Percentiles rank a stretch among this genome's conserved stretches.
These are phyloP conservation scores for Epichloe glyceriae DNA, from an alignment of 2,329 filamentous ascomycete genomes.

Conservation along the genomic window DNA sequence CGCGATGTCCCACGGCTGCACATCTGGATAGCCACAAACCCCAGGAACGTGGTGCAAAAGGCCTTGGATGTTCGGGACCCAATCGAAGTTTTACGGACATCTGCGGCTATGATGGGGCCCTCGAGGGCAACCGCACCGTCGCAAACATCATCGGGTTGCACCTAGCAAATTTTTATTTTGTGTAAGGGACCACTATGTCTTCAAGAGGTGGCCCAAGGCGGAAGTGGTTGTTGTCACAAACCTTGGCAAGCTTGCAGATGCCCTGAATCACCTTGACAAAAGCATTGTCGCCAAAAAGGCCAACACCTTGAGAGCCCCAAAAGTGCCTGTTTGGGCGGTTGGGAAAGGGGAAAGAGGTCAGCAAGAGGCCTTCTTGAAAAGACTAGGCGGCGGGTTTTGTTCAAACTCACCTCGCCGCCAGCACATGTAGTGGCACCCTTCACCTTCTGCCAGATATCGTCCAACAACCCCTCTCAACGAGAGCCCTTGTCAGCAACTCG, in stretches of 20 bases:
- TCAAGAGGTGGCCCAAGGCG: neutral
- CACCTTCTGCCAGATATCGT: slow-evolving; percentile 15
- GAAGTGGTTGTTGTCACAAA: slow-evolving; percentile 6
- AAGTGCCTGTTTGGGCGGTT: slow-evolving; percentile 9
- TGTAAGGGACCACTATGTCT: neutral
- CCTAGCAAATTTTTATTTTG: slow-evolving; percentile 14
- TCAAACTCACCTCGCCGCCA: slow-evolving; percentile 13
- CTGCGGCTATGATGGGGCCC: slow-evolving; percentile 38
- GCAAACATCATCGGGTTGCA: slow-evolving; percentile 42
- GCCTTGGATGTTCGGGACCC: slow-evolving; percentile 36
- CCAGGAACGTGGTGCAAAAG: slow-evolving; percentile 40
- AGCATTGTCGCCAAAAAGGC: slow-evolving; percentile 28
- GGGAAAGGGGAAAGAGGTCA: neutral
- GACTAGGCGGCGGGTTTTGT: neutral
- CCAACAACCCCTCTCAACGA: slow-evolving; percentile 6
- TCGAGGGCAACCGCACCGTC: slow-evolving; percentile 36
- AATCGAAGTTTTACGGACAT: slow-evolving; percentile 32
- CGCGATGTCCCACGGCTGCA: slow-evolving; percentile 27
- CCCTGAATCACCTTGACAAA: slow-evolving; percentile 22
- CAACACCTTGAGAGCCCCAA: slow-evolving; percentile 28
- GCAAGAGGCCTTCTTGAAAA: neutral
- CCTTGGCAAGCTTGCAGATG: slow-evolving; percentile 22
- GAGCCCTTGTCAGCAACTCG: neutral
- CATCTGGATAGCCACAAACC: slow-evolving; percentile 35
- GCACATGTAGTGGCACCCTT: slow-evolving; percentile 13